phyloP scores from a whole-genome alignment of 148 eudicot species.

The Fagopyrum homotropicum region DNA sequence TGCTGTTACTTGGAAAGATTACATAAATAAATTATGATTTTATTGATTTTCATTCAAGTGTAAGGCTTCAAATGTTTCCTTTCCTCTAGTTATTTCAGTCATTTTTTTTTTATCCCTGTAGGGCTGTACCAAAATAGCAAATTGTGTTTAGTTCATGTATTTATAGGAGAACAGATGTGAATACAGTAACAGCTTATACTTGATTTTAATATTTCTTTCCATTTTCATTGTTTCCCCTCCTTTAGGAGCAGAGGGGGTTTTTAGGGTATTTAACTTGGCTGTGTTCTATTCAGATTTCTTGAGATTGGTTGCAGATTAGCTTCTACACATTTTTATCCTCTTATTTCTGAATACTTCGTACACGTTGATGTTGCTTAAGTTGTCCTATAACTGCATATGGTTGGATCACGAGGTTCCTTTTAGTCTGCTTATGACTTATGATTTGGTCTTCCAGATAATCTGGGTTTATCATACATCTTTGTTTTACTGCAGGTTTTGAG shows the following conservation, averaged over 20 bases:
- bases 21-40: no score
- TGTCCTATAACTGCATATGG: neutral
- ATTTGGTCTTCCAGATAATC: neutral
- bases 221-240: neutral
- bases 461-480: neutral
- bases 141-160: neutral
- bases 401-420: neutral
- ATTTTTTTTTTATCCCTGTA: neutral
- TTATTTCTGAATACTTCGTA: neutral
- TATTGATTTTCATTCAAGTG: neutral
- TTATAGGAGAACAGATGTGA: neutral
- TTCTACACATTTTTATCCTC: neutral
- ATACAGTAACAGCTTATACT: neutral
- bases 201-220: conserved; percentile 8
- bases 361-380: neutral
- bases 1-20: neutral
- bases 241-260: neutral
- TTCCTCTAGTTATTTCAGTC: no score
- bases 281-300: neutral
- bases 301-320: neutral
- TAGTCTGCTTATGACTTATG: neutral
- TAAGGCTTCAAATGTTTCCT: neutral
- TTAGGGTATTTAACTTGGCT: neutral
- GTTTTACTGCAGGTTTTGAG: conserved; percentile 58
- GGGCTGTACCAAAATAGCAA: neutral